phyloP scores from a whole-genome alignment of 176 grass and related monocot species.

The Pharus latifolius region DNA sequence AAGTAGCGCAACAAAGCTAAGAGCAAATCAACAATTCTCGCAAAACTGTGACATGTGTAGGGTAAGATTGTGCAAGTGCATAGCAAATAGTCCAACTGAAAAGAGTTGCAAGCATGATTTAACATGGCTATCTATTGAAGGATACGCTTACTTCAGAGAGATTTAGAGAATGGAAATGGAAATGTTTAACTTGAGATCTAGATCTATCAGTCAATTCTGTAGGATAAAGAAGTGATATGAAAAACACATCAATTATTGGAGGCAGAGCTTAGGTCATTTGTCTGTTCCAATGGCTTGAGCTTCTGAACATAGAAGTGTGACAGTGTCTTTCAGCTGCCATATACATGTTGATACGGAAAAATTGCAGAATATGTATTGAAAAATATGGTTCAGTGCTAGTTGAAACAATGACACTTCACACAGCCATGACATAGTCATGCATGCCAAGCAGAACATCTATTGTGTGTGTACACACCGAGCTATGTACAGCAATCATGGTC shows the following conservation, averaged over 20 bases:
- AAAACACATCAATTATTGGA: constrained; percentile 14
- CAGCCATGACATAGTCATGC: not conserved
- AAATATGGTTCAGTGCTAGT: not conserved
- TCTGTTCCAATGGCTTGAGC: not conserved
- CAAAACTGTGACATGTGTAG: not conserved
- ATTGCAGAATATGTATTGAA: not conserved
- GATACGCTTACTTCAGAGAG: not conserved
- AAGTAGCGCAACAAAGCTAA: not conserved
- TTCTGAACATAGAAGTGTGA: not conserved
- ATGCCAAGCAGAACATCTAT: not conserved
- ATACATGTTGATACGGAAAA: not conserved
- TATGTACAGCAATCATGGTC: not conserved
- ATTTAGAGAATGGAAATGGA: not conserved
- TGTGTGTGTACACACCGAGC: not conserved
- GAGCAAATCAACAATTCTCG: not conserved
- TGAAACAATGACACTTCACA: not conserved
- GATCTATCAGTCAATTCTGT: constrained; percentile 12
- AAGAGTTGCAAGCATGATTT: not conserved
- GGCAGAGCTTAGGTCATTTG: not conserved
- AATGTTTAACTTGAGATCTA: not conserved
- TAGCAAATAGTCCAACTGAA: not conserved
- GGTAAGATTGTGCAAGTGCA: not conserved
- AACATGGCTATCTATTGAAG: not conserved
- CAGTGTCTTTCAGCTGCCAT: not conserved
- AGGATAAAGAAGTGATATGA: not conserved